Evolutionary conservation across 2,329 filamentous ascomycete species (phyloP).

Genomic region (Hypomyces perniciosus): DNA sequence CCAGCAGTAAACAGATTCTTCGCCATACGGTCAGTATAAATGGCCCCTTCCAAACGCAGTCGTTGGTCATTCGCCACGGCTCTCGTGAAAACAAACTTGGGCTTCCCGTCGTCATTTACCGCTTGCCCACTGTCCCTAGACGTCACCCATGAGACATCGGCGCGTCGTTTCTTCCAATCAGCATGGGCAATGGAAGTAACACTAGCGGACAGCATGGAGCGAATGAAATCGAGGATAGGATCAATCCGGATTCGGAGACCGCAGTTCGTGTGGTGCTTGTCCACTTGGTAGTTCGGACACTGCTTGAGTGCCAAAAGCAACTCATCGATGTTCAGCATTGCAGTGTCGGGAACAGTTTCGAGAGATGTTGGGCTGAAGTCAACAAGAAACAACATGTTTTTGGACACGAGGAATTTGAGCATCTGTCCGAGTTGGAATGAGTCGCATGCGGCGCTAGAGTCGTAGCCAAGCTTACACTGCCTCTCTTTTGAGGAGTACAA

Average conservation of each 20-base stretch:
- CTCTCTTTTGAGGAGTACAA: slow-evolving; percentile 61
- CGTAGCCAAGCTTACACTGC: slow-evolving; percentile 71
- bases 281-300: slow-evolving; percentile 66
- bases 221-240: slow-evolving; percentile 60
- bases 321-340: slow-evolving; percentile 55
- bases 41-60: slow-evolving; percentile 41
- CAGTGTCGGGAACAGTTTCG: slow-evolving; percentile 40
- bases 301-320: slow-evolving; percentile 58
- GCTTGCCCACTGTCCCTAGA: slow-evolving; percentile 12
- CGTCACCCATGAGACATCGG: slow-evolving; percentile 35
- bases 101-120: slow-evolving; percentile 14
- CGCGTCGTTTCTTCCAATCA: slow-evolving; percentile 41
- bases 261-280: slow-evolving; percentile 67
- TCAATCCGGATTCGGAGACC: slow-evolving; percentile 60
- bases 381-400: slow-evolving; percentile 54
- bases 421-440: slow-evolving; percentile 75
- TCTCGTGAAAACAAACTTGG: slow-evolving; percentile 45
- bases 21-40: slow-evolving; percentile 47
- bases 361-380: slow-evolving; percentile 48
- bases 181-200: slow-evolving; percentile 38
- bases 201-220: slow-evolving; percentile 46
- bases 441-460: slow-evolving; percentile 66
- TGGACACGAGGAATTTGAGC: slow-evolving; percentile 61
- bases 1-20: slow-evolving; percentile 49
- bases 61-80: slow-evolving; percentile 45